phyloP scores from a whole-genome alignment of 768 basidiomycete species.

The Leccinum disarticulatum region DNA sequence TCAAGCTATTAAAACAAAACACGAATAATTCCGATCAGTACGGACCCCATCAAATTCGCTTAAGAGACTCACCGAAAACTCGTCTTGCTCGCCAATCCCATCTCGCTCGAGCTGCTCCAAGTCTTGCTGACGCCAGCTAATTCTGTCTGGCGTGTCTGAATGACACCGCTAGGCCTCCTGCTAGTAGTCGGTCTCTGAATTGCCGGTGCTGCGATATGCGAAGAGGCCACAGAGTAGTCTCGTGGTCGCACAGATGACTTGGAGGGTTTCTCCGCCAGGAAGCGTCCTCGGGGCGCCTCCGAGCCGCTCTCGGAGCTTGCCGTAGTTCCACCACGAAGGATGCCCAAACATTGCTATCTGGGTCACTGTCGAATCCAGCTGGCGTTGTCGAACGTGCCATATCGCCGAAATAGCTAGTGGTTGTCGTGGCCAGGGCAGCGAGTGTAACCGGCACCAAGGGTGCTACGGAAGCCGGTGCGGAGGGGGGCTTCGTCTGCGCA shows the following conservation, averaged over 20 bases:
- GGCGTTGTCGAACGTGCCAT: conserved; percentile 30
- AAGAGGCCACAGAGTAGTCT: conserved; percentile 27
- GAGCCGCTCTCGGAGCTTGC: conserved; percentile 21
- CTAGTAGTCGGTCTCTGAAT: conserved; percentile 26
- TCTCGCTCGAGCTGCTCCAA: conserved; percentile 27
- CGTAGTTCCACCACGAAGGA: conserved; percentile 8
- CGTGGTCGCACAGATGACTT: conserved; percentile 26
- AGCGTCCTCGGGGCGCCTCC: conserved; percentile 22
- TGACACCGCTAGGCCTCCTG: conserved; percentile 25
- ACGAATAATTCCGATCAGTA: neutral
- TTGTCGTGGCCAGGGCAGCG: conserved; percentile 8
- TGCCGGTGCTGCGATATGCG: conserved; percentile 16
- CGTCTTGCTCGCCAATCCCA: conserved; percentile 20
- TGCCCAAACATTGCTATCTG: conserved; percentile 31
- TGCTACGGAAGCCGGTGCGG: conserved; percentile 18
- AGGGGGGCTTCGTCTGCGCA: conserved; percentile 5
- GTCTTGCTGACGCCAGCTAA: conserved; percentile 34
- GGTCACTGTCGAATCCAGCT: conserved; percentile 20
- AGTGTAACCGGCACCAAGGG: conserved; percentile 28
- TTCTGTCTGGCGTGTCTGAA: conserved; percentile 30
- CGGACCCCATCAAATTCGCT: neutral
- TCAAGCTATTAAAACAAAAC: conserved; percentile 10
- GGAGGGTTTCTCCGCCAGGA: conserved; percentile 19
- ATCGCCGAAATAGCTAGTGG: conserved; percentile 24
- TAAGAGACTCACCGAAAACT: conserved; percentile 20